phyloP scores from a whole-genome alignment of 2,329 filamentous ascomycete species.

The Cytospora piceicola region DNA sequence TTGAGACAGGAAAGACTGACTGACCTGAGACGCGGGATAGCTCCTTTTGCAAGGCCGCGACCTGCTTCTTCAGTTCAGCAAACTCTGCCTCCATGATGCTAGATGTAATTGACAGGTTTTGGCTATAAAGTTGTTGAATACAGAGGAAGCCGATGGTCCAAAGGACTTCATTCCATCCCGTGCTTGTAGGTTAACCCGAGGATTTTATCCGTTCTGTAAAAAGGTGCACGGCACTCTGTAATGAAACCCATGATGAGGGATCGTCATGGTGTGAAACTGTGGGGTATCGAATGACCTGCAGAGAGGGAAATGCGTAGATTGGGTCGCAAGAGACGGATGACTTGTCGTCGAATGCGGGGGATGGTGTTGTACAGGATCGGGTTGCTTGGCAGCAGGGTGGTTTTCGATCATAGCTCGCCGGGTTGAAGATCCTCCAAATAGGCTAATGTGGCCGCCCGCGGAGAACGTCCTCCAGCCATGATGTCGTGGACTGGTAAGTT shows the following conservation, averaged over 20 bases:
- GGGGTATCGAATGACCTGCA: not conserved
- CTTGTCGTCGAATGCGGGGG: constrained; percentile 9
- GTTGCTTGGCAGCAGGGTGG: not conserved
- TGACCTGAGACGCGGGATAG: constrained; percentile 40
- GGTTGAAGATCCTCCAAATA: not conserved
- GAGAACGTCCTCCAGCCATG: too few relatives aligned
- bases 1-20: constrained; percentile 6
- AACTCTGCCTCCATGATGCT: constrained; percentile 41
- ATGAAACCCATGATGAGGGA: not conserved
- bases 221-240: not conserved
- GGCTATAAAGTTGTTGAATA: too few relatives aligned
- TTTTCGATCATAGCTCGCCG: constrained; percentile 2
- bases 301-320: not conserved
- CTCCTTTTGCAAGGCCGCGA: constrained; percentile 42
- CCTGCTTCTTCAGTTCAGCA: constrained; percentile 43
- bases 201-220: not conserved
- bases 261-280: constrained; percentile 12
- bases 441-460: not conserved
- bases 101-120: not conserved
- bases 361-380: not conserved
- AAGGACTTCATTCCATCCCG: not conserved
- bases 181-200: not conserved
- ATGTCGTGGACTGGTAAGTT: too few relatives aligned
- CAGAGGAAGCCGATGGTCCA: not conserved
- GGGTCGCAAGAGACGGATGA: not conserved